phyloP scores from a whole-genome alignment of 2,329 filamentous ascomycete species.

The Davidsoniella eucalypti region DNA sequence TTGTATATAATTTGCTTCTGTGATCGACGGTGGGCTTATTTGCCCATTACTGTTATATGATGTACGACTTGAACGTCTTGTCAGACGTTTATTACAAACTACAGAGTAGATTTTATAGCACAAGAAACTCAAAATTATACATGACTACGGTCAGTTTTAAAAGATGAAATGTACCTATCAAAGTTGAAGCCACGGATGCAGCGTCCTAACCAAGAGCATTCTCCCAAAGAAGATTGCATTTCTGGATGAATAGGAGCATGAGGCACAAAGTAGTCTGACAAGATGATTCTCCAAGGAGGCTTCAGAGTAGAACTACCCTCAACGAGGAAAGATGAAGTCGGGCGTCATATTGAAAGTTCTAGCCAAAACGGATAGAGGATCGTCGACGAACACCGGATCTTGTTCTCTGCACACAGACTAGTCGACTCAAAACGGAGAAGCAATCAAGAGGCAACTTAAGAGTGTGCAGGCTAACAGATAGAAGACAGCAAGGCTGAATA shows the following conservation, averaged over 20 bases:
- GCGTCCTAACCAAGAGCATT: not conserved
- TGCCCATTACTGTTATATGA: no score
- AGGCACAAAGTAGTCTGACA: slow-evolving; percentile 6
- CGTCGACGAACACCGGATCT: slow-evolving; percentile 28
- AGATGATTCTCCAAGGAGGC: slow-evolving; percentile 10
- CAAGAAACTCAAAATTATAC: no score
- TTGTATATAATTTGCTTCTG: no score
- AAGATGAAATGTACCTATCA: slow-evolving; percentile 9
- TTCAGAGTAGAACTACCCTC: slow-evolving; percentile 5
- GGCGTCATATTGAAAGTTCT: slow-evolving; percentile 14
- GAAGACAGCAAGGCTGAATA: not conserved
- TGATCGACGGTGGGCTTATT: no score
- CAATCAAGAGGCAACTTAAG: slow-evolving; percentile 84
- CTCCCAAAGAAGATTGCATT: no score
- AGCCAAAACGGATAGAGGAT: slow-evolving; percentile 35
- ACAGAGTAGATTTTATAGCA: no score
- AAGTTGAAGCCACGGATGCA: slow-evolving; percentile 8
- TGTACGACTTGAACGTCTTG: no score
- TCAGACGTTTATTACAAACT: no score
- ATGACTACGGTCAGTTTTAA: no score
- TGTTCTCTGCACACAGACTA: slow-evolving; percentile 90
- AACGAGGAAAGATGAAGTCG: slow-evolving; percentile 10
- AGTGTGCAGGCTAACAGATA: slow-evolving; percentile 49
- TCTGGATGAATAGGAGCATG: slow-evolving; percentile 1
- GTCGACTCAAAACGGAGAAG: slow-evolving; percentile 74